Evolutionary conservation across 257 asterid species (phyloP), one percentile per base, ranked within the genome.

Genomic region (Lavandula angustifolia): DNA sequence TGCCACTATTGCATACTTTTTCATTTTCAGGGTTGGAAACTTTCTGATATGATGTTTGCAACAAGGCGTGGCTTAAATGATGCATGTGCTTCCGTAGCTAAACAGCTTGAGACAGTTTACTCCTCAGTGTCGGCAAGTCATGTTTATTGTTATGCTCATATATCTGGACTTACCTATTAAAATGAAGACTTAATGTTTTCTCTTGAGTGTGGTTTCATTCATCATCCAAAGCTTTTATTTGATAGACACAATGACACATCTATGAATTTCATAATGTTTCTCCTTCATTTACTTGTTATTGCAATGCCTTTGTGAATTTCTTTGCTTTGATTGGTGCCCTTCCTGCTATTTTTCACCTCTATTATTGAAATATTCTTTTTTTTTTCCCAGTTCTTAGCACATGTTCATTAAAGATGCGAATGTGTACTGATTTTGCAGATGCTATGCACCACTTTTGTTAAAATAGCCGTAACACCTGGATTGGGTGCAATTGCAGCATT

Each of bases 31-130:
- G 97, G 99, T 11, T 90, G 92, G 92, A 87, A 73, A 78, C 71
- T 94, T 56, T 74, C 96, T 51, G 95, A 87, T 70, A 82, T 89
- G 87, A 94, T 87, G 97, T 87, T 94, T 74, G 97, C 95, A 17
- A 90, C 99, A 12, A 83, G 86, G 79, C 92, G 95, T 55, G 79
- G 95, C 60, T 80, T 94, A 76, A 80, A 87, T 69, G 97, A 87
- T 70, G 99, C 97, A 29, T 84, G 99, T 48, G 14, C 71, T 40
- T 71, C 79, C 66, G 95, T 94, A n/a, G 84, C 92, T 43, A 87
- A 81, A 73, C 84, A 83, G 79, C 96, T 94, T 9, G 96, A 90
- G 80, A 78, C 55, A 51, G 92, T 94, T 65, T 86, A 85, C 79
- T 70, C 89, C 60, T 82, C 92, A 49, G 63, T 90, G 66, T 61